Evolutionary conservation across 305 asterid genomes (phyloP).

Genomic region (Stenogyne calaminthoides): DNA sequence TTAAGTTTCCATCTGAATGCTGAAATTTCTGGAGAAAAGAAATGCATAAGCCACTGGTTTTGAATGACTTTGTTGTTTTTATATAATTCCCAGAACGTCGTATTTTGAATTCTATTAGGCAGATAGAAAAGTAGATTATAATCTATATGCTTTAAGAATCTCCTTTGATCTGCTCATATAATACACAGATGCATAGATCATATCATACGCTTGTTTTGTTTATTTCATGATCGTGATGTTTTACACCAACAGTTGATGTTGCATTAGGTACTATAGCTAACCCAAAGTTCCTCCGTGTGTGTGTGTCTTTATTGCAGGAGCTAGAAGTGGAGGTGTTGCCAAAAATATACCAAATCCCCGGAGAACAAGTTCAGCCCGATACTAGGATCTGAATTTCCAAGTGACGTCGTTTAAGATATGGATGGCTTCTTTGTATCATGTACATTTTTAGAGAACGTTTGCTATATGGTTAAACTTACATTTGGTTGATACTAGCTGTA

Average conservation of each 20-base stretch:
- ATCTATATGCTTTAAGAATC: slow-evolving; percentile 1
- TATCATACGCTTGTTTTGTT: not conserved
- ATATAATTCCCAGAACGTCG: not conserved
- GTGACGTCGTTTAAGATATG: slow-evolving; percentile 24
- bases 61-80: not conserved
- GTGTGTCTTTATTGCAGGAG: slow-evolving; percentile 51
- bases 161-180: not conserved
- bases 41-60: no score
- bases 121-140: not conserved
- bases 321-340: slow-evolving; percentile 59
- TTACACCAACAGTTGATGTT: not conserved
- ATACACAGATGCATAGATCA: not conserved
- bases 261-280: not conserved
- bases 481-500: no score
- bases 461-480: no score
- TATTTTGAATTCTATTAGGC: no score
- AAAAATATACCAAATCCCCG: slow-evolving; percentile 65
- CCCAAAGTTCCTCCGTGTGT: not conserved
- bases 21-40: no score
- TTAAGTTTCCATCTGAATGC: no score
- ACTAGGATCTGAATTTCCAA: slow-evolving; percentile 31
- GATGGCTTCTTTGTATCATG: slow-evolving; percentile 32
- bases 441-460: slow-evolving; percentile 31
- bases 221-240: not conserved
- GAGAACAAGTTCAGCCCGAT: slow-evolving; percentile 79